Evolutionary conservation across 352 stramenopile genomes (phyloP).

Genomic region (Phytophthora ohioensis): DNA sequence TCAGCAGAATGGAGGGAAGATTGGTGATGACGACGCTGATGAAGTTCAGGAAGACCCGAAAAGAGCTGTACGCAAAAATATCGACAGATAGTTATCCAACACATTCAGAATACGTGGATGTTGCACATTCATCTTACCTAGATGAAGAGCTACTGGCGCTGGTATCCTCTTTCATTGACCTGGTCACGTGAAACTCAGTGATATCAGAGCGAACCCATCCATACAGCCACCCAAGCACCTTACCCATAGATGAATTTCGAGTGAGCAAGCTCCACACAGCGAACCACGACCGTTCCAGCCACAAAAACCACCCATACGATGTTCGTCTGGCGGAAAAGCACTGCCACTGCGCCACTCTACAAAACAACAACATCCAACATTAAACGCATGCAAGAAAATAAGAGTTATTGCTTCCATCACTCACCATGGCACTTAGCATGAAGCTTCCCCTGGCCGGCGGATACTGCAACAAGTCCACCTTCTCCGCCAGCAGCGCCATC

Average conservation of each 20-base stretch:
- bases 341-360: conserved; percentile 73
- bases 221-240: background rate
- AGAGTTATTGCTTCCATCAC: background rate
- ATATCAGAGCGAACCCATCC: background rate
- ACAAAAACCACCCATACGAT: conserved; percentile 93
- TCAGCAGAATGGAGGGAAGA: conserved; percentile 52
- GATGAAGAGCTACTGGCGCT: conserved; percentile 18
- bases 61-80: conserved; percentile 29
- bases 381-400: conserved; percentile 3
- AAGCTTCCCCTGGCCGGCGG: conserved; percentile 49
- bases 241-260: conserved; percentile 80
- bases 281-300: conserved; percentile 74
- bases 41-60: conserved; percentile 71
- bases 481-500: conserved; percentile 75
- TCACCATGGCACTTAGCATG: conserved; percentile 69
- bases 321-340: conserved; percentile 93
- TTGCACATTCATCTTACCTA: conserved; percentile 31
- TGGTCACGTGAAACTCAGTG: conserved; percentile 13
- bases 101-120: background rate
- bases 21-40: conserved; percentile 62
- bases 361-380: conserved; percentile 1
- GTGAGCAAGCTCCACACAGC: conserved; percentile 72
- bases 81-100: conserved; percentile 5
- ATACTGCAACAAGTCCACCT: conserved; percentile 53
- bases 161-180: conserved; percentile 49